Conservation (phyloP, 83 land plant species). For the Isoetes engelmannii region DNA sequence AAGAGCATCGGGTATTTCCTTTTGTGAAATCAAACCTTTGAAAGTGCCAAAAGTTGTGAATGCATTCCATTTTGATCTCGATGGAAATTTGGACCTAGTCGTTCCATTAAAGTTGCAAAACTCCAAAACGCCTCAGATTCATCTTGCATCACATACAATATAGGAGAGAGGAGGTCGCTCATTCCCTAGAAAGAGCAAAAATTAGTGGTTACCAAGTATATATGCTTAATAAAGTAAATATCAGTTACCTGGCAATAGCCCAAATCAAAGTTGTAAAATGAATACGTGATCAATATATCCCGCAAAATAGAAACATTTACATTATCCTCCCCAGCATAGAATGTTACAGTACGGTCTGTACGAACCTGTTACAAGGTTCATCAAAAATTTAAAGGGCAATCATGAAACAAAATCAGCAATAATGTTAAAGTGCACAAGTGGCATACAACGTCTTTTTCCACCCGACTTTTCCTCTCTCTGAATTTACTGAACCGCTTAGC, state of each 20-base stretch:
- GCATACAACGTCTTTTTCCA: conserved; percentile 94
- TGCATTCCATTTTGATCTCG: conserved; percentile 99
- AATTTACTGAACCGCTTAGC: conserved; percentile 85
- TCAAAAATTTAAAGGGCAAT: not conserved
- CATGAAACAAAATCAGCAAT: not conserved
- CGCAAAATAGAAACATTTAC: conserved; percentile 57
- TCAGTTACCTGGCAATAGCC: conserved; percentile 91
- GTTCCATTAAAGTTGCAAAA: conserved; percentile 90
- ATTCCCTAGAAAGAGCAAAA: conserved; percentile 51
- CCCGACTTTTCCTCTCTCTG: conserved; percentile 86
- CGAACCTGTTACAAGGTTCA: conserved; percentile 54
- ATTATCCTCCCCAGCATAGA: conserved; percentile 91
- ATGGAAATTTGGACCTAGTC: conserved; percentile 90
- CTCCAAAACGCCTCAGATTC: conserved; percentile 96
- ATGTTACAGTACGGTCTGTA: conserved; percentile 75
- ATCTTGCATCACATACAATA: conserved; percentile 76
- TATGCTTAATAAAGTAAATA: not conserved
- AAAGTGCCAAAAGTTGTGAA: conserved; percentile 82
- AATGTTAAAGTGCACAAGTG: not conserved
- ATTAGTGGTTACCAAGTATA: not conserved
- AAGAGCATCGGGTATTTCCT: not conserved
- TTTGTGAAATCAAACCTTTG: conserved; percentile 49
- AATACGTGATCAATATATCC: conserved; percentile 83
- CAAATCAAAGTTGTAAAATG: conserved; percentile 96
- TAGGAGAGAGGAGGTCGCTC: conserved; percentile 94